These are phyloP conservation scores for Penicillium polonicum DNA, from an alignment of 2,329 filamentous ascomycete species.

Conservation along the genomic window DNA sequence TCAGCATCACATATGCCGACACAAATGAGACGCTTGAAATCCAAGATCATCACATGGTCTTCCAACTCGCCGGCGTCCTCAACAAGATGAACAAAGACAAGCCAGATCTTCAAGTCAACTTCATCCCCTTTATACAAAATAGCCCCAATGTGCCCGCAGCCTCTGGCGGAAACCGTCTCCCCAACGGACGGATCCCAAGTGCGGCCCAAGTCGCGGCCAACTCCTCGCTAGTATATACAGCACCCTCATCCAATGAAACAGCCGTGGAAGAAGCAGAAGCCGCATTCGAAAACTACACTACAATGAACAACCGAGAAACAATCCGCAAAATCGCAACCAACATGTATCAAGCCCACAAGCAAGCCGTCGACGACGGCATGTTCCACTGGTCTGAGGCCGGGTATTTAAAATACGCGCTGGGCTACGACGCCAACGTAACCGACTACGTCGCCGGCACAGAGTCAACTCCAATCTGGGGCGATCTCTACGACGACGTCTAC, in stretches of 20 bases:
- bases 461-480: conserved; percentile 50
- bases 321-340: conserved; percentile 34
- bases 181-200: conserved; percentile 56
- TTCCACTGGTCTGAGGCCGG: conserved; percentile 66
- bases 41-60: conserved; percentile 46
- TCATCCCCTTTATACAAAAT: conserved; percentile 45
- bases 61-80: conserved; percentile 44
- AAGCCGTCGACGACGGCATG: conserved; percentile 54
- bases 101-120: conserved; percentile 40
- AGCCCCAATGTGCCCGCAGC: conserved; percentile 55
- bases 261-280: conserved; percentile 41
- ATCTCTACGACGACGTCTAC: conserved; percentile 58
- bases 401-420: conserved; percentile 61
- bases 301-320: conserved; percentile 21
- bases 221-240: conserved; percentile 37
- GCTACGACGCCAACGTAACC: conserved; percentile 54
- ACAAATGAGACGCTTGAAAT: conserved; percentile 45
- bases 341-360: conserved; percentile 54
- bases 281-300: conserved; percentile 40
- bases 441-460: conserved; percentile 51
- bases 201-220: conserved; percentile 50
- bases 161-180: conserved; percentile 47
- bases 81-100: conserved; percentile 42
- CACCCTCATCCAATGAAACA: conserved; percentile 35
- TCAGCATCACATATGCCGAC: conserved; percentile 41